Evolutionary conservation across 129 eudicot species (phyloP).

Genomic region (Smallanthus sonchifolius): DNA sequence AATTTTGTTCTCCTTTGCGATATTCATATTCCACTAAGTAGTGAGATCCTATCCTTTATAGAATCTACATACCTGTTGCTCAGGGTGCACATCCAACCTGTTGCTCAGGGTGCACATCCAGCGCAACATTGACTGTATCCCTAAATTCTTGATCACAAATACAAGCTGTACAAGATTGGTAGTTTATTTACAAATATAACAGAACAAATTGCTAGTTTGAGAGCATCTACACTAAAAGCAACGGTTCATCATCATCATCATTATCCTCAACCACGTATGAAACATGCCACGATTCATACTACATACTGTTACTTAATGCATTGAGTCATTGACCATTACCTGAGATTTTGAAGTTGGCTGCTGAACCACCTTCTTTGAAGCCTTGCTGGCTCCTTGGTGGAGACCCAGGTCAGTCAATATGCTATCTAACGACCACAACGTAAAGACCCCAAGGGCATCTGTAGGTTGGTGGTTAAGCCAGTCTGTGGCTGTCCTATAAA

Average conservation of each 20-base stretch:
- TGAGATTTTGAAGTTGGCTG: too few species aligned
- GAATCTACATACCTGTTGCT: not conserved
- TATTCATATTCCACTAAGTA: not conserved
- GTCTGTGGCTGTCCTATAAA: slow-evolving; percentile 42
- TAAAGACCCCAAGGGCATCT: slow-evolving; percentile 37
- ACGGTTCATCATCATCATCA: too few species aligned
- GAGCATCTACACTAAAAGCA: too few species aligned
- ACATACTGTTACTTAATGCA: too few species aligned
- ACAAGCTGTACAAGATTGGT: not conserved
- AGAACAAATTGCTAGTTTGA: too few species aligned
- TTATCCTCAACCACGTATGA: too few species aligned
- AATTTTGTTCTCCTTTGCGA: not conserved
- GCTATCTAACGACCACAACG: slow-evolving; percentile 39
- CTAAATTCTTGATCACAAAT: not conserved
- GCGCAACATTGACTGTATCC: not conserved
- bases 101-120: too few species aligned
- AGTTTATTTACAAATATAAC: not conserved
- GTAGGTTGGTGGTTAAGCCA: slow-evolving; percentile 46
- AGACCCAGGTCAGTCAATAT: slow-evolving; percentile 37
- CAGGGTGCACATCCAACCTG: not conserved
- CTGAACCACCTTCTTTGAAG: too few species aligned
- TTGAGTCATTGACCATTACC: too few species aligned
- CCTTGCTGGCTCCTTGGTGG: not conserved
- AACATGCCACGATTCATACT: too few species aligned
- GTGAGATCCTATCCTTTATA: too few species aligned